Evolutionary conservation across 2,329 filamentous ascomycete genomes (phyloP), one percentile per base, ranked within the genome.

Genomic region (Epichloe gansuensis): DNA sequence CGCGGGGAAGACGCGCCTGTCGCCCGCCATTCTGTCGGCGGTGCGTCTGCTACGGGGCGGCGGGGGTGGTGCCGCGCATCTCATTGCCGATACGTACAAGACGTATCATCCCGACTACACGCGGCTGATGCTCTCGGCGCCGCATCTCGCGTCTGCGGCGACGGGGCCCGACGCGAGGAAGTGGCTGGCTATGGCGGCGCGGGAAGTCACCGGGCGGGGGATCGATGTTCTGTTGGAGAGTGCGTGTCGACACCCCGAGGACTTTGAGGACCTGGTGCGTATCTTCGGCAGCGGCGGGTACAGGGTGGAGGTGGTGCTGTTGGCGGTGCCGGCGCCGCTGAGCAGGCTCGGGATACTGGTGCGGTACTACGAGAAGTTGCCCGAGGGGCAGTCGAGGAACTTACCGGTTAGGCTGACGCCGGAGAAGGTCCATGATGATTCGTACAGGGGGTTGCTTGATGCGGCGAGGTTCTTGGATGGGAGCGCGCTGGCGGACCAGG

Each of bases 21-120:
- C 71, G 11, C 71, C 70, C 2, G 57, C 60, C 36, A 60, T 75
- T 48, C 61, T 65, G 17, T 47, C 55, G 4, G 66, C 68, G 45
- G 58, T 74, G 34, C 49, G 13, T 47, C 54, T 46, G 42, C 53
- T 49, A 41, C 49, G 25, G 15, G 9, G 21, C 15, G 50, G 31
- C 12, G 4, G 23, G 7, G 21, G 17, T 13, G 25, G 11, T 17
- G 53, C 61, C 15, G 66, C 64, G 17, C 72, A 75, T 62, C 66
- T 75, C 56, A 69, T 75, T 51, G 71, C 72, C 51, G 72, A 75
- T 65, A 70, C 69, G 23, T 74, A 73, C 68, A 75, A 75, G 58
- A 66, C 68, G 4, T 70, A 73, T 62, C 72, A 75, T 60, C 73
- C 73, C 0, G 54, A 63, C 17, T 74, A 73, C 60, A 34, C 56